A percentile compares a stretch with the other conserved stretches of the same genome.
These are phyloP conservation scores for Phaffia tasmanica DNA, from an alignment of 768 basidiomycete genomes.

Conservation along the genomic window DNA sequence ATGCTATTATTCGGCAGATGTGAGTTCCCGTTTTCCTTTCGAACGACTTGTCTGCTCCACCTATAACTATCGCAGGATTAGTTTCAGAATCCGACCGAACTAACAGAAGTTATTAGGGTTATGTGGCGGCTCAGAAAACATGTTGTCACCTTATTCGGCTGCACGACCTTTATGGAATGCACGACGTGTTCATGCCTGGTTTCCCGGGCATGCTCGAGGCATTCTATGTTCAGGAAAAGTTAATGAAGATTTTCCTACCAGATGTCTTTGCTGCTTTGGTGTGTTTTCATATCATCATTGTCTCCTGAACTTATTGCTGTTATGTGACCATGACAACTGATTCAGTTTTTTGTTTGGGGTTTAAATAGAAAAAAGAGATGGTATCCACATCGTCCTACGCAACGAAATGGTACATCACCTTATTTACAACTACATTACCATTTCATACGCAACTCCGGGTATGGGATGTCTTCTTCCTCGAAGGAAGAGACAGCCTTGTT, in stretches of 20 bases:
- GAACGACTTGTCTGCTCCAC: not conserved
- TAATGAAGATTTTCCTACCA: slow-evolving; percentile 79
- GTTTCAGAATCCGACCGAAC: not conserved
- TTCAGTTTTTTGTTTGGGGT: not conserved
- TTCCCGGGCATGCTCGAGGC: slow-evolving; percentile 91
- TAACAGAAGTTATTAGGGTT: not conserved
- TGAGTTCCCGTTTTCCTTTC: slow-evolving; percentile 27
- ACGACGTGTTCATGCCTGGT: slow-evolving; percentile 78
- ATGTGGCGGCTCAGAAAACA: slow-evolving; percentile 43
- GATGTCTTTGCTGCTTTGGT: slow-evolving; percentile 72
- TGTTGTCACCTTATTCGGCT: slow-evolving; percentile 76
- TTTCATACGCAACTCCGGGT: slow-evolving; percentile 87
- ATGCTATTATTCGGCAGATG: slow-evolving; percentile 82
- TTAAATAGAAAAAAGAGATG: slow-evolving; percentile 56
- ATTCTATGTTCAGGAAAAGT: slow-evolving; percentile 89
- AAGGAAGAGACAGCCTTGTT: slow-evolving; percentile 80
- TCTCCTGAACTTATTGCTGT: not conserved
- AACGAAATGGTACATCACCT: slow-evolving; percentile 98
- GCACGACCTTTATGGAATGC: slow-evolving; percentile 78
- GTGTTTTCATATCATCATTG: slow-evolving; percentile 28
- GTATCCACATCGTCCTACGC: slow-evolving; percentile 91
- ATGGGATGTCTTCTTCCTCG: slow-evolving; percentile 88
- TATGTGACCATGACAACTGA: not conserved
- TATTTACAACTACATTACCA: slow-evolving; percentile 89
- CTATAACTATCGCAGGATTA: not conserved